Evolutionary conservation across 306 rosid genomes (phyloP), one percentile per base, ranked within the genome.

Genomic region (Lathyrus aphaca): DNA sequence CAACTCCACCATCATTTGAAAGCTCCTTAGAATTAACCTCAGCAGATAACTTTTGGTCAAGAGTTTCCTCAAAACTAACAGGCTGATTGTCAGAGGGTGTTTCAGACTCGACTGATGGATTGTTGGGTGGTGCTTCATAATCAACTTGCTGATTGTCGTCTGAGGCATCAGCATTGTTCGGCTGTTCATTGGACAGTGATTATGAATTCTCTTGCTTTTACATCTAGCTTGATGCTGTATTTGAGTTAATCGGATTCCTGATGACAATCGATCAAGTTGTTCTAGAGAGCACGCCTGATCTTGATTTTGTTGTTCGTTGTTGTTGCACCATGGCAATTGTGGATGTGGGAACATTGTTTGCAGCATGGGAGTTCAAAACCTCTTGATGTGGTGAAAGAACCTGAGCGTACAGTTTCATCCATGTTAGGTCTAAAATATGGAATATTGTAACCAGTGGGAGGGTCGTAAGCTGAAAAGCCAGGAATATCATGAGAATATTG

Each of bases 401-500:
- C 77, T 42, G 86, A 83, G 12, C 85, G 79, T 21, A 82, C 68
- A 67, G 88, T 44, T 83, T 87, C 99, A 60, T 95, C 99, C 86
- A 89, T 69, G 16, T 82, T 18, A 0, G 96, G 93, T 89, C 96
- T 82, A 74, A 87, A 91, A 82, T 91, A 95, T 64, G 97, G 88
- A 46, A 89, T 83, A 71, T 89, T 90, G 64, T 89, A 91, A 79
- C 92, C 87, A 65, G 85, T 54, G 61, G 88, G 92, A 55, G 89
- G 85, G 80, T 95, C 96, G n/a, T 91, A 95, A 5, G 96, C 97
- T 42, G 93, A 85, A 72, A 95, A 91, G 57, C 95, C 96, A 0
- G 90, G 88, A 75, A 91, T 76, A 62, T 91, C 97, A 15, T 87
- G 81, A 75, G 91, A 86, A 79, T 87, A 89, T 69, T 86, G 93